These are phyloP conservation scores for Xerophyta viscosa DNA, from an alignment of 106 monocot species.

Conservation along the genomic window DNA sequence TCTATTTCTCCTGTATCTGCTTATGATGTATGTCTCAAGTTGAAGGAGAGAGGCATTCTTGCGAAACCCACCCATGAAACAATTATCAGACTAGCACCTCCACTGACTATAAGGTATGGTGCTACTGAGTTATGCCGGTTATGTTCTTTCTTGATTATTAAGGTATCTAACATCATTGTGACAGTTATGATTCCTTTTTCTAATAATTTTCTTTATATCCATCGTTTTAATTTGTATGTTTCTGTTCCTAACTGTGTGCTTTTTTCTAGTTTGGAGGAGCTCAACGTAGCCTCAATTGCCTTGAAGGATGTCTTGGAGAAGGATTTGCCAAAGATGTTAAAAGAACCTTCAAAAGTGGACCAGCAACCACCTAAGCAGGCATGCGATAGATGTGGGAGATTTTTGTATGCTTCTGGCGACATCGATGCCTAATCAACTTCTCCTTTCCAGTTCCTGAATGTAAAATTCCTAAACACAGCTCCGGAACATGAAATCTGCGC, in stretches of 20 bases:
- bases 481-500: too few species aligned
- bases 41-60: conserved; percentile 96
- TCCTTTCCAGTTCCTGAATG: too few species aligned
- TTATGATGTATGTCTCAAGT: conserved; percentile 82
- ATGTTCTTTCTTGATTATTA: too few species aligned
- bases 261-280: conserved; percentile 62
- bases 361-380: conserved; percentile 17
- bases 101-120: conserved; percentile 73
- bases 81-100: conserved; percentile 92
- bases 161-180: background rate
- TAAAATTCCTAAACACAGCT: too few species aligned
- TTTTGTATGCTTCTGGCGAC: background rate
- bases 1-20: conserved; percentile 74
- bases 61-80: conserved; percentile 97
- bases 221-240: background rate
- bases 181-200: background rate
- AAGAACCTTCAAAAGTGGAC: conserved; percentile 26
- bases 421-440: background rate
- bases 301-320: conserved; percentile 58
- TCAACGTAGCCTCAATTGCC: conserved; percentile 69
- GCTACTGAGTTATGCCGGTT: too few species aligned
- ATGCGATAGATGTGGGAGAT: conserved; percentile 27
- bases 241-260: background rate
- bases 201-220: background rate
- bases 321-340: conserved; percentile 69